phyloP scores from a whole-genome alignment of 1,284 basidiomycete genomes.

The Malassezia globosa region DNA sequence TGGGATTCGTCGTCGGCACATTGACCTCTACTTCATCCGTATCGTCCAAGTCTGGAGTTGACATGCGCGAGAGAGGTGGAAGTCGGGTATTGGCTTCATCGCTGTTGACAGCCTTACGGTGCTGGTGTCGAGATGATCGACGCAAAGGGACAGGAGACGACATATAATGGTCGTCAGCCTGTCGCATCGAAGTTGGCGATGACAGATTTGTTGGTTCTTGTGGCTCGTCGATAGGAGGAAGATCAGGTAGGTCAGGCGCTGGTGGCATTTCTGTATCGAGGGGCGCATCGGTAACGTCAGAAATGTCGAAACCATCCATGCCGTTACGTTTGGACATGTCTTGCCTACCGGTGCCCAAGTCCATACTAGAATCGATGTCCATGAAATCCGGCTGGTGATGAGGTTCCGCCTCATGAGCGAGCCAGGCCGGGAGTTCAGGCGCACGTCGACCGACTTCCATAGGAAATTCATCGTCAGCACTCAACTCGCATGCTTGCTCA shows the following conservation, averaged over 20 bases:
- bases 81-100: slow-evolving; percentile 21
- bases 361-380: background rate
- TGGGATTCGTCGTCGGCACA: slow-evolving; percentile 62
- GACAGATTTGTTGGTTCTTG: slow-evolving; percentile 6
- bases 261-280: slow-evolving; percentile 1
- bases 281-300: background rate
- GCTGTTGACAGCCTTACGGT: slow-evolving; percentile 1
- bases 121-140: slow-evolving; percentile 11
- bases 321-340: slow-evolving; percentile 1
- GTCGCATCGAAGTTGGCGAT: slow-evolving; percentile 12
- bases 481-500: slow-evolving; percentile 4
- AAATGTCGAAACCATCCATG: slow-evolving; percentile 5
- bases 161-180: background rate
- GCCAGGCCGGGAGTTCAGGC: background rate
- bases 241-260: background rate
- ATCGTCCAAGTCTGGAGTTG: slow-evolving; percentile 54
- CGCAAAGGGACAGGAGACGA: slow-evolving; percentile 5
- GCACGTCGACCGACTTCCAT: slow-evolving; percentile 14
- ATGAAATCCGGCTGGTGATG: background rate
- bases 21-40: slow-evolving; percentile 52
- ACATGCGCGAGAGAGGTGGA: slow-evolving; percentile 29
- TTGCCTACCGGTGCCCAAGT: too few species aligned
- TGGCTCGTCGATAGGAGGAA: slow-evolving; percentile 15
- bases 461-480: slow-evolving; percentile 9
- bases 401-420: slow-evolving; percentile 4